Percentiles rank a stretch among this genome's conserved stretches.
phyloP scores from a whole-genome alignment of 2,329 filamentous ascomycete genomes.

The Fonsecaea nubica region DNA sequence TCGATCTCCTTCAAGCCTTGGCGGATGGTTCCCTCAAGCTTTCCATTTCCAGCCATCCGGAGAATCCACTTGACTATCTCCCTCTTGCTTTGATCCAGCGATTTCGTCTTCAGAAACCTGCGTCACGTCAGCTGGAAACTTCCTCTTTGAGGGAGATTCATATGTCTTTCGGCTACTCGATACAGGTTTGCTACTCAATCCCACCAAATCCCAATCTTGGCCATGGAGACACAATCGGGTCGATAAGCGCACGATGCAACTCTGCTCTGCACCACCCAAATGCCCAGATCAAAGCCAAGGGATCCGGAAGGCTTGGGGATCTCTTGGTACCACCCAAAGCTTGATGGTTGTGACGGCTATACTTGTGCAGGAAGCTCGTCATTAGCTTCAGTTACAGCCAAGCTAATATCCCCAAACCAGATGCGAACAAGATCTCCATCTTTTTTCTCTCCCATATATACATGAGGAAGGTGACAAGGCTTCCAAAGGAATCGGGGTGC shows the following conservation, averaged over 20 bases:
- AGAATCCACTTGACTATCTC: no score
- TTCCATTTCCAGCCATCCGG: background rate
- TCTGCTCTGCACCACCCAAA: constrained; percentile 17
- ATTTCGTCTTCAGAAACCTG: no score
- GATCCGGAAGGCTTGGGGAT: constrained; percentile 10
- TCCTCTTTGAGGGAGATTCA: background rate
- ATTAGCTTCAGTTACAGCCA: background rate
- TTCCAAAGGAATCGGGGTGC: constrained; percentile 1
- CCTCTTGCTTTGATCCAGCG: no score
- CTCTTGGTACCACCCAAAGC: constrained; percentile 18
- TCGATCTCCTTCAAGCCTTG: background rate
- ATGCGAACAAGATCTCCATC: constrained; percentile 7
- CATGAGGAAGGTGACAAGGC: background rate
- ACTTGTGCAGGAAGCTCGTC: constrained; percentile 8
- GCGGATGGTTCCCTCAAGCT: background rate
- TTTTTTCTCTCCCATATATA: background rate
- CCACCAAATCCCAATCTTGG: background rate
- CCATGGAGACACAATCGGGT: background rate
- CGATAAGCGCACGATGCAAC: constrained; percentile 10
- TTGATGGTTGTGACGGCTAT: constrained; percentile 7
- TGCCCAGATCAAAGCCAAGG: constrained; percentile 6
- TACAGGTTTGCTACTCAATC: background rate
- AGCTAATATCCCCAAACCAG: constrained; percentile 4
- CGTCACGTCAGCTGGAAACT: background rate
- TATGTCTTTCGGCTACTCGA: background rate